Evolutionary conservation across 805 yeast genomes (phyloP).

Genomic region (Wickerhamomyces silvicola): DNA sequence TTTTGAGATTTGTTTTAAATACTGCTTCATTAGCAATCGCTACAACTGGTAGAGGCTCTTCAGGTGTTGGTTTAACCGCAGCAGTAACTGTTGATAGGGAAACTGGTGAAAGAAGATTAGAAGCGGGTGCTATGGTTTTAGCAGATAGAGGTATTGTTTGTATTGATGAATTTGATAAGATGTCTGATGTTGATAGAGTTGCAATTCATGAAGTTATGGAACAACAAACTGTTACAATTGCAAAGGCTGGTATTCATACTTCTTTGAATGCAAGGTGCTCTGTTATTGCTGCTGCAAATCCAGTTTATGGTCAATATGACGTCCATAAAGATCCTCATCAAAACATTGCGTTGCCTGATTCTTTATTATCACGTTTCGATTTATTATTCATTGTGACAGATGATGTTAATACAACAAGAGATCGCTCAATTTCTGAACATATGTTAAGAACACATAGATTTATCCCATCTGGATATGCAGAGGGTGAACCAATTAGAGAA

Average conservation of each 20-base stretch:
- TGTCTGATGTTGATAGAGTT: conserved; percentile 94
- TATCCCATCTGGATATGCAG: conserved; percentile 78
- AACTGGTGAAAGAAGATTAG: conserved; percentile 93
- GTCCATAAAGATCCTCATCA: conserved; percentile 93
- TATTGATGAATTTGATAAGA: conserved; percentile 97
- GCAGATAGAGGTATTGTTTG: conserved; percentile 97
- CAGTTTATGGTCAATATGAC: conserved; percentile 94
- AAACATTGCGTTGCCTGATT: conserved; percentile 95
- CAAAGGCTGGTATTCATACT: conserved; percentile 97
- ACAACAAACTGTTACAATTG: conserved; percentile 96
- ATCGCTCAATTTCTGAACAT: conserved; percentile 87
- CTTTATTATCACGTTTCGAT: conserved; percentile 94
- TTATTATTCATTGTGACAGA: conserved; percentile 92
- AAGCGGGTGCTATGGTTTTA: conserved; percentile 98
- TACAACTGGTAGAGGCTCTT: conserved; percentile 98
- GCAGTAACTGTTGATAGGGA: conserved; percentile 96
- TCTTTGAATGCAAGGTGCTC: conserved; percentile 95
- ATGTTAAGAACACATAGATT: conserved; percentile 90
- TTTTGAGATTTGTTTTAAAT: conserved; percentile 87
- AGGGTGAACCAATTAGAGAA: conserved; percentile 92
- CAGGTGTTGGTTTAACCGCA: conserved; percentile 99
- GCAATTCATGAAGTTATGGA: conserved; percentile 99
- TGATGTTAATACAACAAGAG: conserved; percentile 80
- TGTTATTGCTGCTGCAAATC: conserved; percentile 97
- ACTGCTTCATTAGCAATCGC: conserved; percentile 96